Base-by-base conservation (phyloP, 176 grass and related monocot species). In the Neostapfia colusana region DNA sequence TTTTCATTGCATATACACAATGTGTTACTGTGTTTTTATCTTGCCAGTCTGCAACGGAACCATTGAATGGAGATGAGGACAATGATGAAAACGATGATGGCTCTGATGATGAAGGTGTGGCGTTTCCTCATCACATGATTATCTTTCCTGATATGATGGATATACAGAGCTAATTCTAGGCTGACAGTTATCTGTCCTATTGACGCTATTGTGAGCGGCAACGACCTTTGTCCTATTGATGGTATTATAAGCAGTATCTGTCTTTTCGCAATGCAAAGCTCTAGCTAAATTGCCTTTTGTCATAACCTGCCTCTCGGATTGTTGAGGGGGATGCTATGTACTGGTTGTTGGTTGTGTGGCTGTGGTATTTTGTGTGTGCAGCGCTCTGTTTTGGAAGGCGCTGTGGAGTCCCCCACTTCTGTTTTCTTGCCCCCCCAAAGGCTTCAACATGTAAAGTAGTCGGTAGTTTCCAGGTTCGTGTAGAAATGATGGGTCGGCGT, bases 71-170 rank as follows among this genome's bases (percentile, higher is more conserved):
- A 42, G 75, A 60, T 82, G 73, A 50, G 40, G 64, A 77, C 51
- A 85, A 39, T 38, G 49, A 91, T 73, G 72, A 76, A 44, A 42
- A 61, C 2, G 21, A 65, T 8, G 78, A n/a, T n/a, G n/a, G 81
- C n/a, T 53, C 39, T 48, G 88, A 82, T 13, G 88, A 91, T 1
- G 94, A 74, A 8, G 91, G 81, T 24, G 45, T 99, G 95, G 92
- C 90, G 85, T 18, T 99, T 99, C 51, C 82, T 99, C 60, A 89
- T 95, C 61, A 99, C 92, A 65, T 90, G 82, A 90, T 65, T 28
- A 41, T 9, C 17, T 66, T 55, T 61, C 21, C 15, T 8, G 28
- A n/a, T n/a, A n/a, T 63, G 61, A 78, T 78, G 72, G 38, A 66
- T 70, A 85, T 68, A 59, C 67, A 89, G 78, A 51, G 81, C 70